phyloP scores from a whole-genome alignment of 352 stramenopile species.

The Phytophthora hibernalis region DNA sequence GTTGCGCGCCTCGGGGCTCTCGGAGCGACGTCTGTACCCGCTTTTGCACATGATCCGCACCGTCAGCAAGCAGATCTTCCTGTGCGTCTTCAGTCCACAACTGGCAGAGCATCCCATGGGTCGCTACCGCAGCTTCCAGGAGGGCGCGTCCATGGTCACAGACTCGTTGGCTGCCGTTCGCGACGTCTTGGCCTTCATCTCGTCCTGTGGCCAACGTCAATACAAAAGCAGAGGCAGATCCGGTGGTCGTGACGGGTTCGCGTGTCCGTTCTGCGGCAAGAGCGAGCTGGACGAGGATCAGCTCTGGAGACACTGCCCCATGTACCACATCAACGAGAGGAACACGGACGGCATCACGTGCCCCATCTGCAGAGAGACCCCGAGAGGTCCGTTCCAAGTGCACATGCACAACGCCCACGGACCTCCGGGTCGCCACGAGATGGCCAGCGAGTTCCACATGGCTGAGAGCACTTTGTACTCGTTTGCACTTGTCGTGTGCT shows the following conservation, averaged over 20 bases:
- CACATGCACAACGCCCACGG: conserved; percentile 89
- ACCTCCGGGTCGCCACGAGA: conserved; percentile 75
- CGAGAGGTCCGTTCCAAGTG: conserved; percentile 81
- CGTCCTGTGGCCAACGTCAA: conserved; percentile 41
- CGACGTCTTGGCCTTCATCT: conserved; percentile 73
- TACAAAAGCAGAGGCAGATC: conserved; percentile 32
- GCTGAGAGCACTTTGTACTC: conserved; percentile 77
- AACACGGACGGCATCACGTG: conserved; percentile 76
- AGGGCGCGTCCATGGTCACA: conserved; percentile 87
- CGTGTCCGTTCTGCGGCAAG: conserved; percentile 81
- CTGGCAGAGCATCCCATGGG: conserved; percentile 73
- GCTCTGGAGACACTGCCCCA: conserved; percentile 82
- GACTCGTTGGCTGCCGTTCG: conserved; percentile 69
- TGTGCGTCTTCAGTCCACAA: conserved; percentile 86
- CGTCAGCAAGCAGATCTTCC: conserved; percentile 84
- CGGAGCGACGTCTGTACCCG: conserved; percentile 54
- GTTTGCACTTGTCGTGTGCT: conserved; percentile 86
- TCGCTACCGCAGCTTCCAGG: conserved; percentile 79
- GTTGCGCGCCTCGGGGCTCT: conserved; percentile 66
- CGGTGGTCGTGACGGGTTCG: conserved; percentile 42
- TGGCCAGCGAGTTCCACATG: conserved; percentile 86
- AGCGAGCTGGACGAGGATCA: conserved; percentile 80
- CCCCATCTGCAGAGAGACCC: conserved; percentile 74
- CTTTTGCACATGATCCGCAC: conserved; percentile 71
- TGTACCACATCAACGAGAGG: conserved; percentile 90